phyloP scores from a whole-genome alignment of 192 early-diverging fungal genomes.

The Linnemannia zychae region DNA sequence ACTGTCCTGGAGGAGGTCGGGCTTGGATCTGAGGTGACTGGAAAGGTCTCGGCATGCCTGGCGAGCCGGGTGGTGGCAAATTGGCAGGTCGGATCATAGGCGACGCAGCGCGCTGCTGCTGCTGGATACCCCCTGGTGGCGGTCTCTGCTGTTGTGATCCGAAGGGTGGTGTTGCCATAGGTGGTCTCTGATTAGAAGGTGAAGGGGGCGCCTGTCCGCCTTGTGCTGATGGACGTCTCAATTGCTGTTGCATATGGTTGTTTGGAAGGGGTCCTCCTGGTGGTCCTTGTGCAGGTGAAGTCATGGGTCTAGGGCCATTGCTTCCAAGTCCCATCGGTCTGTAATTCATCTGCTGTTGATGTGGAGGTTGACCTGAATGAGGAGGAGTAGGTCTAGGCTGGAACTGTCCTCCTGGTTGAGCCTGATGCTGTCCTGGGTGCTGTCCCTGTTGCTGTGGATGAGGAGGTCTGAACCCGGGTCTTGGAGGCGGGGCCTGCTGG shows the following conservation, averaged over 20 bases:
- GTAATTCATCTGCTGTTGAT: slow-evolving; percentile 18
- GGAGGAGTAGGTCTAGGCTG: background rate
- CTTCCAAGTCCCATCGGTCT: slow-evolving; percentile 17
- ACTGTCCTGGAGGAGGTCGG: slow-evolving; percentile 28
- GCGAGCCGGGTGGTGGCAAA: slow-evolving; percentile 38
- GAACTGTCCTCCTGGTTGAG: slow-evolving; percentile 8
- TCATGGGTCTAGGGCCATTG: slow-evolving; percentile 31
- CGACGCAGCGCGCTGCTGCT: slow-evolving; percentile 35
- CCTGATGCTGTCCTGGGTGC: slow-evolving; percentile 4
- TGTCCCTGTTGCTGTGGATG: slow-evolving; percentile 32
- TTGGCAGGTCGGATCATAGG: slow-evolving; percentile 47
- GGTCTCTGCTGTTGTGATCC: slow-evolving; percentile 31
- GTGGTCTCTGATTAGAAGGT: slow-evolving; percentile 40
- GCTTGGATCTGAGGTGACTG: slow-evolving; percentile 49
- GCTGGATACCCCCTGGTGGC: slow-evolving; percentile 25
- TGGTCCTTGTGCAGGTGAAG: background rate
- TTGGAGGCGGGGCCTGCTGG: slow-evolving; percentile 35
- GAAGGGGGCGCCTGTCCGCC: slow-evolving; percentile 22
- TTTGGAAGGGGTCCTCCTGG: background rate
- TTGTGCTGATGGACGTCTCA: slow-evolving; percentile 33
- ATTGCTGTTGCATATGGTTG: slow-evolving; percentile 11
- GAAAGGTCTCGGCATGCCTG: slow-evolving; percentile 41
- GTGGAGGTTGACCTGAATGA: slow-evolving; percentile 26
- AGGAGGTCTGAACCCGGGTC: slow-evolving; percentile 41
- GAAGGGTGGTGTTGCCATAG: slow-evolving; percentile 32